Percentiles rank a stretch among this genome's conserved stretches.
These are phyloP conservation scores for Durusdinium trenchii DNA, from an alignment of 73 alveolate species.

Conservation along the genomic window DNA sequence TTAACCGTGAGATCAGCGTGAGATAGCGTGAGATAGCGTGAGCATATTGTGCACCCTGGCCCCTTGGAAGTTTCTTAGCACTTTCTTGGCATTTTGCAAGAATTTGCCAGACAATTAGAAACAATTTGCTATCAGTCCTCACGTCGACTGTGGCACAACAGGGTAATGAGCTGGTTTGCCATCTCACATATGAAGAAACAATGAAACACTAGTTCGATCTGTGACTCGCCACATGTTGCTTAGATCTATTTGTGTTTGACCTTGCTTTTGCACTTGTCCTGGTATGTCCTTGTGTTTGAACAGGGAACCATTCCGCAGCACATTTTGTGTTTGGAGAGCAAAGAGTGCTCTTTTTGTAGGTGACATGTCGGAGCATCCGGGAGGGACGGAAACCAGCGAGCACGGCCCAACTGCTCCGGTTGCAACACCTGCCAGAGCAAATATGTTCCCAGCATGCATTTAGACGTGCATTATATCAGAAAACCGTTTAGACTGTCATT, in stretches of 20 bases:
- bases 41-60: background rate
- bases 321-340: constrained; percentile 11
- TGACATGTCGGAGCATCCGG: no score
- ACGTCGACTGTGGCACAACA: background rate
- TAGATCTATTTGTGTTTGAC: background rate
- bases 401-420: no score
- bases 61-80: background rate
- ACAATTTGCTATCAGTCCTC: background rate
- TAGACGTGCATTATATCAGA: no score
- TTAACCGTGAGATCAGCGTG: background rate
- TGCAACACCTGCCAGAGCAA: no score
- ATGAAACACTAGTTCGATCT: background rate
- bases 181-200: background rate
- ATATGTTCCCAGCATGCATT: no score
- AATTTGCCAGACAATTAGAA: background rate
- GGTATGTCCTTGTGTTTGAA: background rate
- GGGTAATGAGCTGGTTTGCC: background rate
- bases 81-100: background rate
- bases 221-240: background rate
- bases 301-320: background rate
- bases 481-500: no score
- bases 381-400: no score
- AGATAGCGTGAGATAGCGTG: background rate
- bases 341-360: no score
- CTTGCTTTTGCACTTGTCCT: background rate